A percentile compares a stretch with the other conserved stretches of the same genome.
These are phyloP conservation scores for Neurospora sp. DNA, from an alignment of 495 filamentous ascomycete species.

Conservation along the genomic window DNA sequence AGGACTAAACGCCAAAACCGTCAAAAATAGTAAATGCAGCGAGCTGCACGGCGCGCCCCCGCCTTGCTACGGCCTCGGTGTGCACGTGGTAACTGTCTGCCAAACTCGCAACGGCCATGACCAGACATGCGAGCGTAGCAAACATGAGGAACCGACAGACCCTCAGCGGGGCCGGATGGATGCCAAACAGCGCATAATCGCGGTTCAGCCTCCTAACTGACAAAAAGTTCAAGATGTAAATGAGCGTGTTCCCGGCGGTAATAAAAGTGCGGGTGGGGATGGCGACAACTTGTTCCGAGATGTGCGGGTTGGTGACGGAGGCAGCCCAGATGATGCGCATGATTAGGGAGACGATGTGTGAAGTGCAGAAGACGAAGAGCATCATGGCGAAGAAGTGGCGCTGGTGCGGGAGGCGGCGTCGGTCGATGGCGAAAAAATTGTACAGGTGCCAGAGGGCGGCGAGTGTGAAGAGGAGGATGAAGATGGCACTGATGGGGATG, in stretches of 20 bases:
- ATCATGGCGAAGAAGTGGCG: background rate
- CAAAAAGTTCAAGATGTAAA: constrained; percentile 67
- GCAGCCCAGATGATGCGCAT: constrained; percentile 49
- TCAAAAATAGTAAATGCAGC: constrained; percentile 53
- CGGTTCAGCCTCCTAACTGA: constrained; percentile 46
- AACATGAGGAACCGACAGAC: constrained; percentile 47
- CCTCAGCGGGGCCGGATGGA: constrained; percentile 37
- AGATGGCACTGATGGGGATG: constrained; percentile 53
- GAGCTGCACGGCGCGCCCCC: constrained; percentile 48
- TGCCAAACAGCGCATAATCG: constrained; percentile 60
- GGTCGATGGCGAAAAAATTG: background rate
- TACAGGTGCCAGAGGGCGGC: constrained; percentile 40
- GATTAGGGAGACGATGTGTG: constrained; percentile 49
- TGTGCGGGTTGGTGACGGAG: constrained; percentile 17
- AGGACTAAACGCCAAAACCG: constrained; percentile 58
- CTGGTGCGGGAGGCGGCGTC: background rate
- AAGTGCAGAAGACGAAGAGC: constrained; percentile 8
- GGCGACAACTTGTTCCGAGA: constrained; percentile 5
- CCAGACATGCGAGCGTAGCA: constrained; percentile 46
- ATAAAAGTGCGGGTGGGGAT: constrained; percentile 64
- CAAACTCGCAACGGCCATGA: constrained; percentile 55
- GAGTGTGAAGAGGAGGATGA: constrained; percentile 50
- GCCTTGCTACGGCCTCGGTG: constrained; percentile 16
- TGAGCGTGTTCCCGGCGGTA: constrained; percentile 55
- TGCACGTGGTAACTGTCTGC: constrained; percentile 53